Percentiles rank a stretch among this genome's conserved stretches.
Conservation (phyloP, 768 basidiomycete genomes). For the Phlebiopsis gigantea region DNA sequence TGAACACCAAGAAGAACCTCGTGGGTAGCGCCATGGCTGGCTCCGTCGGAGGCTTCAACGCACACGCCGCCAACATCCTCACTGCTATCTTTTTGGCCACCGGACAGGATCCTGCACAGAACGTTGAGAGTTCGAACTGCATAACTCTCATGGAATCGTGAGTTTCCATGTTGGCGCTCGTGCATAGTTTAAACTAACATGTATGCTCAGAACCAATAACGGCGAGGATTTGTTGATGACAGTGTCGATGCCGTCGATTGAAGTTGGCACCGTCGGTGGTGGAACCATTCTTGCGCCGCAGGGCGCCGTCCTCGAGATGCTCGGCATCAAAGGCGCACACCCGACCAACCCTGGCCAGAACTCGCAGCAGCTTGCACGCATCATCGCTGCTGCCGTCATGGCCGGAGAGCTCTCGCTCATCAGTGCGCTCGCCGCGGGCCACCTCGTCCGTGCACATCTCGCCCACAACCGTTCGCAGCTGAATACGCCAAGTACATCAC, state of each 20-base stretch:
- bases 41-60: conserved; percentile 96
- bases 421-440: conserved; percentile 90
- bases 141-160: conserved; percentile 99
- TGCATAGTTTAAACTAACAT: neutral
- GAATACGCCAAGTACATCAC: conserved; percentile 63
- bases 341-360: conserved; percentile 83
- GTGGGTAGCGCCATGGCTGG: conserved; percentile 98
- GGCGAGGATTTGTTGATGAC: conserved; percentile 91
- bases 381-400: conserved; percentile 93
- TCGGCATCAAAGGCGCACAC: conserved; percentile 81
- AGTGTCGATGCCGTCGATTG: conserved; percentile 97
- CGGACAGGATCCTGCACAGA: conserved; percentile 98
- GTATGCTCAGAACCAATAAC: conserved; percentile 66
- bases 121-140: conserved; percentile 97
- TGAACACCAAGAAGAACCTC: conserved; percentile 97
- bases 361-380: conserved; percentile 81
- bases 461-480: conserved; percentile 85
- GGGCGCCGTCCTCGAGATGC: conserved; percentile 85
- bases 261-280: conserved; percentile 97
- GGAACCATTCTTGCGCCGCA: conserved; percentile 93
- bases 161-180: conserved; percentile 31
- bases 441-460: conserved; percentile 90
- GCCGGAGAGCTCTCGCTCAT: conserved; percentile 93
- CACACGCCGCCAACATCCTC: conserved; percentile 95
- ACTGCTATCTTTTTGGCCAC: conserved; percentile 95